A percentile compares a stretch with the other conserved stretches of the same genome.
Evolutionary conservation across 1,139 yeast species (phyloP).

Genomic region (Geotrichum klebahnii): DNA sequence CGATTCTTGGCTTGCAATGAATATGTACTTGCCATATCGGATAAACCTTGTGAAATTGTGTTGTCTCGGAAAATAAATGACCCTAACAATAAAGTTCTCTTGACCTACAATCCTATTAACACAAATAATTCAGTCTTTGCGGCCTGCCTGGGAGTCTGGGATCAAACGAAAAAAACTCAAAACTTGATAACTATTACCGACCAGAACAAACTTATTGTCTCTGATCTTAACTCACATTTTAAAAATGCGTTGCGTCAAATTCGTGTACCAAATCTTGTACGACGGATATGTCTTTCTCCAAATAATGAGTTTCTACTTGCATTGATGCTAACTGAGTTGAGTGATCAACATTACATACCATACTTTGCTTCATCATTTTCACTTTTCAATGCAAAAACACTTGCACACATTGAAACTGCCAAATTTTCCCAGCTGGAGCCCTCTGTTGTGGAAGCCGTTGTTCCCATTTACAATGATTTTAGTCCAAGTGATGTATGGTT

Average conservation of each 20-base stretch:
- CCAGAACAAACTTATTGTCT: not conserved
- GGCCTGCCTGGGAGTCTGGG: not conserved
- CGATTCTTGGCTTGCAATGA: not conserved
- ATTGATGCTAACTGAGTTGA: not conserved
- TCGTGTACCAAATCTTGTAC: not conserved
- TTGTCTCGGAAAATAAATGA: too few species aligned
- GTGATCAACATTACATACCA: not conserved
- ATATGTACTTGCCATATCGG: slow-evolving; percentile 1
- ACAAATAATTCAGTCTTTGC: not conserved
- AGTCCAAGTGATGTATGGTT: too few species aligned
- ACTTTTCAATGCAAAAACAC: not conserved
- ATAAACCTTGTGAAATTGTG: not conserved
- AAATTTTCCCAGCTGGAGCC: not conserved
- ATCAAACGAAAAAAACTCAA: not conserved
- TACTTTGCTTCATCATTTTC: not conserved
- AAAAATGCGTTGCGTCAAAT: not conserved
- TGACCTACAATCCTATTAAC: not conserved
- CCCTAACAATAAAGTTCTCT: too few species aligned
- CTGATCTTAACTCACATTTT: not conserved
- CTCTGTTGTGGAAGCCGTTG: not conserved
- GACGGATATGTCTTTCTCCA: not conserved
- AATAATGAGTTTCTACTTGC: not conserved
- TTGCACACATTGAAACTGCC: not conserved
- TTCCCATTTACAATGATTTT: not conserved
- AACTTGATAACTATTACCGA: not conserved